Evolutionary conservation across 2,329 filamentous ascomycete species (phyloP).

Genomic region (Claviceps maximensis): DNA sequence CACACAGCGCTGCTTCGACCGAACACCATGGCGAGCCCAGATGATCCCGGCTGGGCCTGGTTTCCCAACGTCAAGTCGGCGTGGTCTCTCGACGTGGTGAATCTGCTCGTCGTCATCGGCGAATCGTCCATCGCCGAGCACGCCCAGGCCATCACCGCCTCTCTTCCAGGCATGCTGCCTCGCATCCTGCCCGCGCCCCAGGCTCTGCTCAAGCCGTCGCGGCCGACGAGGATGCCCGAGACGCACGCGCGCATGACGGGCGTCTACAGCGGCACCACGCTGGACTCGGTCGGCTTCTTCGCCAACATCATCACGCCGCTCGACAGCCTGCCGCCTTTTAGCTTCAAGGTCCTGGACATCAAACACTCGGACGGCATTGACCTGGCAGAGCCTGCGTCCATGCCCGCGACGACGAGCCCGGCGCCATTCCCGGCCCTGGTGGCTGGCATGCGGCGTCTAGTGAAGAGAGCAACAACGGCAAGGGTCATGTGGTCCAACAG

Average conservation of each 20-base stretch:
- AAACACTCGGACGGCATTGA: conserved; percentile 23
- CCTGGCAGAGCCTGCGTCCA: background rate
- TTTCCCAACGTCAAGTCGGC: conserved; percentile 28
- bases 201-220: conserved; percentile 42
- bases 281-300: conserved; percentile 46
- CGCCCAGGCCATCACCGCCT: conserved; percentile 45
- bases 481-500: background rate
- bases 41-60: conserved; percentile 23
- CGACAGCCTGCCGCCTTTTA: conserved; percentile 32
- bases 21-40: conserved; percentile 13
- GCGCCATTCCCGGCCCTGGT: background rate
- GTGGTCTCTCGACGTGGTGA: conserved; percentile 49
- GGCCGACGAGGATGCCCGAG: conserved; percentile 42
- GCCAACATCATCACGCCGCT: conserved; percentile 46
- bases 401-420: background rate
- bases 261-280: conserved; percentile 41
- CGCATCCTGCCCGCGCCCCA: conserved; percentile 50
- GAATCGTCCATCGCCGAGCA: conserved; percentile 46
- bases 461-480: background rate
- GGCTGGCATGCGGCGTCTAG: background rate
- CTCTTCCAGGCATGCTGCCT: conserved; percentile 42
- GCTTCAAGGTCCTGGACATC: conserved; percentile 36
- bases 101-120: conserved; percentile 48
- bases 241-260: conserved; percentile 41
- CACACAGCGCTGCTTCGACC: background rate